Evolutionary conservation across 148 eudicot genomes (phyloP).

Genomic region (Arctostaphylos glauca): DNA sequence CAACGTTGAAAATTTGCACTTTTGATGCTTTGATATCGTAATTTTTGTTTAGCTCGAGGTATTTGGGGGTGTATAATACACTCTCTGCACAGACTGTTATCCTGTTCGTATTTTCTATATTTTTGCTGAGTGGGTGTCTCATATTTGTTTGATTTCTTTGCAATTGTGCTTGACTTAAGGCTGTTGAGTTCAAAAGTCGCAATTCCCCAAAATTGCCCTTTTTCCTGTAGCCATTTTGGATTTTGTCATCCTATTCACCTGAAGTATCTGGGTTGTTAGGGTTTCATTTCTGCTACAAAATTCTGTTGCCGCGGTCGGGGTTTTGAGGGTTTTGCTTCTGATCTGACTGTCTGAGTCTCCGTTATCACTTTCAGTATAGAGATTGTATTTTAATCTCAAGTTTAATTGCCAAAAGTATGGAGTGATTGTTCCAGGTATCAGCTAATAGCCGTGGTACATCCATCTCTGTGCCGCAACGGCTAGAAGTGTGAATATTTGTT

Average conservation of each 20-base stretch:
- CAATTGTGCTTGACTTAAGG: background rate
- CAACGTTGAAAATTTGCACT: background rate
- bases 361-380: background rate
- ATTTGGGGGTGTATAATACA: background rate
- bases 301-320: slow-evolving; percentile 8
- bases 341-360: background rate
- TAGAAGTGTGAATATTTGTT: background rate
- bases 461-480: background rate
- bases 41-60: background rate
- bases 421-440: background rate
- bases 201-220: background rate
- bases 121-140: background rate
- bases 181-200: background rate
- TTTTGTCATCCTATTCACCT: background rate
- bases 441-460: background rate
- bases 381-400: background rate
- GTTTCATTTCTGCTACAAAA: slow-evolving; percentile 7
- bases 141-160: background rate
- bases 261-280: slow-evolving; percentile 14
- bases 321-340: background rate
- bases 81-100: background rate
- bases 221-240: background rate
- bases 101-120: background rate
- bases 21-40: background rate
- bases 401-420: background rate